Evolutionary conservation across 768 basidiomycete species (phyloP), one percentile per base, ranked within the genome.

Genomic region (Leccinum subgranulosum): DNA sequence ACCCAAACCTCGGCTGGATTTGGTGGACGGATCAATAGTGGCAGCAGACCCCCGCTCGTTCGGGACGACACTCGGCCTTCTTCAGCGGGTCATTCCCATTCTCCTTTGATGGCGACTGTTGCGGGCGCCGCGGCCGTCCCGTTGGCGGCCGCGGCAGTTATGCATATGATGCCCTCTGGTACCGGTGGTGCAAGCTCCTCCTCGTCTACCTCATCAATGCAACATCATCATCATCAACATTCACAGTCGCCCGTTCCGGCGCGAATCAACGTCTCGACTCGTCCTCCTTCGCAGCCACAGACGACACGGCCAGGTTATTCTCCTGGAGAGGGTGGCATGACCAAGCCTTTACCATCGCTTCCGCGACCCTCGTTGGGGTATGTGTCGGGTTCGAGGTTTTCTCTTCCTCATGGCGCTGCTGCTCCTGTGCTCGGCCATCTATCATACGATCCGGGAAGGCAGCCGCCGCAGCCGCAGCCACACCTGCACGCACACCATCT

Each of bases 261-360:
- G 12, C 49, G 23, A 1, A 47, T 69, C 3, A 54, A 62, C 19
- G 33, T 50, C 49, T 53, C 57, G 4, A 57, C 66, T 0, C 61
- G 47, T 21, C 70, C 69, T 6, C 39, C 17, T 39, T n/a, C 36
- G 17, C 36, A 39, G 17, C 46, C 41, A 10, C 41, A 41, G 41
- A 41, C 58, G 31, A 49, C 50, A 7, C 43, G 7, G 49, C 25
- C 59, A 6, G 36, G 41, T 14, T 17, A 23, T 11, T 36, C 36
- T 3, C 19, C 53, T 1, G n/a, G 47, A 1, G 60, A 55, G 17
- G 41, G 21, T 2, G 4, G 10, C 3, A 53, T 46, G 48, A 6
- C 57, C 6, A 58, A 58, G 28, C 43, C 57, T 14, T 6, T 59
- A 3, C 49, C 49, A 0, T 33, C 8, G 3, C 56, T 41, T 17